These are phyloP conservation scores for Pichia insulana DNA, from an alignment of 805 yeast genomes.

Conservation along the genomic window DNA sequence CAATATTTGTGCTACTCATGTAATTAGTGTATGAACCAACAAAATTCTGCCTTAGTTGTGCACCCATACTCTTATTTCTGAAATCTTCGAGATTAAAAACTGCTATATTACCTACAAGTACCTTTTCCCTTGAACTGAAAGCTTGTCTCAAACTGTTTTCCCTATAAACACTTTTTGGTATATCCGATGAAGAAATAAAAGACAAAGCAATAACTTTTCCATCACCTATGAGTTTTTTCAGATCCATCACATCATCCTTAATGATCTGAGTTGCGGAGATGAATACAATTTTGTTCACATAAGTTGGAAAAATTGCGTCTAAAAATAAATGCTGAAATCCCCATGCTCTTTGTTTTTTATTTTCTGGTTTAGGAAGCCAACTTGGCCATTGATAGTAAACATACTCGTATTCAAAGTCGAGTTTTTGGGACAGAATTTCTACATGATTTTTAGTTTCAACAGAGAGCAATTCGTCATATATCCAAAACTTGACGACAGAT, in stretches of 20 bases:
- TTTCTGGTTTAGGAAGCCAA: conserved; percentile 77
- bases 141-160: too few species aligned
- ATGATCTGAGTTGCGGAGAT: conserved; percentile 83
- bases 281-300: conserved; percentile 65
- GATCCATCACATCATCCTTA: conserved; percentile 55
- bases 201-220: conserved; percentile 82
- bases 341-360: conserved; percentile 74
- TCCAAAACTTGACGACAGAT: conserved; percentile 72
- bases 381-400: conserved; percentile 89
- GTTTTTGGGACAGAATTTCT: conserved; percentile 48
- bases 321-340: conserved; percentile 80
- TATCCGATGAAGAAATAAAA: conserved; percentile 75
- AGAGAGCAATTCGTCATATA: conserved; percentile 73
- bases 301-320: conserved; percentile 80
- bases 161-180: conserved; percentile 38
- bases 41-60: too few species aligned
- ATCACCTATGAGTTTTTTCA: conserved; percentile 41
- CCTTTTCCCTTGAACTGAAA: too few species aligned
- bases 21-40: too few species aligned
- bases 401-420: conserved; percentile 63
- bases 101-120: too few species aligned
- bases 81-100: too few species aligned
- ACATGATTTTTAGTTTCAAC: conserved; percentile 54
- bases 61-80: too few species aligned
- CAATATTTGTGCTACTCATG: too few species aligned